phyloP scores from a whole-genome alignment of 2,329 filamentous ascomycete genomes.

The Colletotrichum liaoningense region DNA sequence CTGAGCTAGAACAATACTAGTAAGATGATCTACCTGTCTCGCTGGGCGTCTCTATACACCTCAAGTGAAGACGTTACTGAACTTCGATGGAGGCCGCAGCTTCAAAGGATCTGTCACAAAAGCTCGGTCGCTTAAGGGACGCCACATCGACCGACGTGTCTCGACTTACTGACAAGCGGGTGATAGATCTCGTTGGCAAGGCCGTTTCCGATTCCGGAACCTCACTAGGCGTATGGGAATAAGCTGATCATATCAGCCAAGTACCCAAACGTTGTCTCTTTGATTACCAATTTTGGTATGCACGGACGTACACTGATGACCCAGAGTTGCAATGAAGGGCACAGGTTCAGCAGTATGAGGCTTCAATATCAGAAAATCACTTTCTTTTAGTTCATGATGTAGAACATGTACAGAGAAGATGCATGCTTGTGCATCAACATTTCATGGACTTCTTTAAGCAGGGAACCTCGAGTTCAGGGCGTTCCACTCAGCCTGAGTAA shows the following conservation, averaged over 20 bases:
- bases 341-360: not conserved
- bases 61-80: not conserved
- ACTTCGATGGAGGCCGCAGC: not conserved
- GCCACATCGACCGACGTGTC: not conserved
- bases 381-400: not conserved
- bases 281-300: too few relatives aligned
- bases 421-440: not conserved
- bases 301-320: not conserved
- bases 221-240: not conserved
- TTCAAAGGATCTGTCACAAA: not conserved
- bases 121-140: not conserved
- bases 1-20: not conserved
- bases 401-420: not conserved
- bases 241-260: not conserved
- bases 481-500: constrained; percentile 54
- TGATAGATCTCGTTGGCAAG: not conserved
- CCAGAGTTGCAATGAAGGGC: not conserved
- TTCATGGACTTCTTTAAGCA: not conserved
- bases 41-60: not conserved
- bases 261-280: not conserved
- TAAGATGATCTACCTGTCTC: not conserved
- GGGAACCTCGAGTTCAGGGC: constrained; percentile 38
- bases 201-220: not conserved
- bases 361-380: not conserved
- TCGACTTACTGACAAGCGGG: not conserved